Evolutionary conservation across 495 filamentous ascomycete genomes (phyloP).

Genomic region (Penicillium cinerascens): DNA sequence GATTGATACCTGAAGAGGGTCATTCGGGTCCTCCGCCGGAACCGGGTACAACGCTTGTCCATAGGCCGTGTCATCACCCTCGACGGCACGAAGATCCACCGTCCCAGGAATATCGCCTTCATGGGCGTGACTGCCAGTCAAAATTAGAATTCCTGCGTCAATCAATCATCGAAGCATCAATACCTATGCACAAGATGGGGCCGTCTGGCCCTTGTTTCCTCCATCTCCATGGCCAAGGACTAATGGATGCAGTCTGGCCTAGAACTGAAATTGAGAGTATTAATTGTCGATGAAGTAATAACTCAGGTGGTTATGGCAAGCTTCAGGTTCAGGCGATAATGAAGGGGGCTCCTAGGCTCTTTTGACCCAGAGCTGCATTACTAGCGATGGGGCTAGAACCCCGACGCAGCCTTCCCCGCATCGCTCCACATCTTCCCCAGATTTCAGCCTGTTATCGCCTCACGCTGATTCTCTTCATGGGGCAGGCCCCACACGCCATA

Average conservation of each 20-base stretch:
- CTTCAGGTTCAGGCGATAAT: neutral
- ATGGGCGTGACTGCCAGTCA: slow-evolving; percentile 48
- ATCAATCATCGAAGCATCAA: neutral
- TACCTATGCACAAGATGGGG: slow-evolving; percentile 15
- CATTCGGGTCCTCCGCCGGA: slow-evolving; percentile 60
- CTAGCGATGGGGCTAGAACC: slow-evolving; percentile 2
- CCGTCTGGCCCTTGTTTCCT: neutral
- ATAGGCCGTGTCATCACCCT: slow-evolving; percentile 59
- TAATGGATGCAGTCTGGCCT: neutral
- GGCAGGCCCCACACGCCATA: slow-evolving; percentile 6
- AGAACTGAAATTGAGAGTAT: neutral
- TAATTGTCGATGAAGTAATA: too few species aligned
- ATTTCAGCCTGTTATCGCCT: neutral
- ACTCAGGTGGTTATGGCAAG: neutral
- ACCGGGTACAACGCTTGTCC: slow-evolving; percentile 62
- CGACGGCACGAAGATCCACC: slow-evolving; percentile 50
- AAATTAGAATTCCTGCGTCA: neutral
- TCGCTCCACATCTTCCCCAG: slow-evolving; percentile 11
- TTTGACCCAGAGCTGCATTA: neutral
- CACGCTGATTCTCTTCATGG: neutral
- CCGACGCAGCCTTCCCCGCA: slow-evolving; percentile 3
- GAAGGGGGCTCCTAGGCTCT: neutral
- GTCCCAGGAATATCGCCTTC: slow-evolving; percentile 58
- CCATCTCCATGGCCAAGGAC: neutral
- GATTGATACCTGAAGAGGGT: slow-evolving; percentile 51